Evolutionary conservation across 768 basidiomycete species (phyloP).

Genomic region (Postia placenta): DNA sequence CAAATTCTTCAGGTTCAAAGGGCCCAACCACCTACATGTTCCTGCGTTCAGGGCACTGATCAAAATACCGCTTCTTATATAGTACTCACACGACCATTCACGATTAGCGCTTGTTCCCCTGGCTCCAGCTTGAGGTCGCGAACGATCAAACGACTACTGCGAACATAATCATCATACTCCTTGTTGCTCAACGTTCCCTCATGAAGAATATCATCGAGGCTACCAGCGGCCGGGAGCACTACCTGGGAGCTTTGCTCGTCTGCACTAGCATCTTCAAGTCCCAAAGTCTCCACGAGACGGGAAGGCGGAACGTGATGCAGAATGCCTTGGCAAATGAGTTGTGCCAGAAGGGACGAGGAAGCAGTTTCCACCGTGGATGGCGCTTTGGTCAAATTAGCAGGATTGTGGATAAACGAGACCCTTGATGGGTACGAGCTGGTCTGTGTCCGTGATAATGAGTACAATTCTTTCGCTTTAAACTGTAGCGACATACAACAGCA

Average conservation of each 20-base stretch:
- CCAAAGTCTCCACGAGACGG: slow-evolving; percentile 36
- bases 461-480: no score
- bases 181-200: slow-evolving; percentile 28
- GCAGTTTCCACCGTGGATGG: slow-evolving; percentile 20
- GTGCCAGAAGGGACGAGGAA: slow-evolving; percentile 45
- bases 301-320: slow-evolving; percentile 35
- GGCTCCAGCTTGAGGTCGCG: slow-evolving; percentile 53
- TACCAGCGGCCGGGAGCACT: slow-evolving; percentile 27
- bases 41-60: neutral
- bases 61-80: neutral
- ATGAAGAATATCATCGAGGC: slow-evolving; percentile 28
- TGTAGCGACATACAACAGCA: slow-evolving; percentile 54
- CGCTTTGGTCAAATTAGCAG: slow-evolving; percentile 24
- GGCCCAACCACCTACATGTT: slow-evolving; percentile 68
- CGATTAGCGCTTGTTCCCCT: slow-evolving; percentile 57
- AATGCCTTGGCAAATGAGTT: slow-evolving; percentile 37
- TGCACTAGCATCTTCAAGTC: slow-evolving; percentile 14
- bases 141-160: slow-evolving; percentile 40
- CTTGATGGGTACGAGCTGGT: slow-evolving; percentile 54
- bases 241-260: slow-evolving; percentile 29
- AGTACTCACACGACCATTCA: slow-evolving; percentile 77
- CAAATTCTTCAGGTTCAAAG: slow-evolving; percentile 52
- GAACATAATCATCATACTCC: slow-evolving; percentile 38
- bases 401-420: slow-evolving; percentile 75
- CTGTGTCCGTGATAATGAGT: no score